Evolutionary conservation across 805 yeast genomes (phyloP).

Genomic region (Candida insectalens): DNA sequence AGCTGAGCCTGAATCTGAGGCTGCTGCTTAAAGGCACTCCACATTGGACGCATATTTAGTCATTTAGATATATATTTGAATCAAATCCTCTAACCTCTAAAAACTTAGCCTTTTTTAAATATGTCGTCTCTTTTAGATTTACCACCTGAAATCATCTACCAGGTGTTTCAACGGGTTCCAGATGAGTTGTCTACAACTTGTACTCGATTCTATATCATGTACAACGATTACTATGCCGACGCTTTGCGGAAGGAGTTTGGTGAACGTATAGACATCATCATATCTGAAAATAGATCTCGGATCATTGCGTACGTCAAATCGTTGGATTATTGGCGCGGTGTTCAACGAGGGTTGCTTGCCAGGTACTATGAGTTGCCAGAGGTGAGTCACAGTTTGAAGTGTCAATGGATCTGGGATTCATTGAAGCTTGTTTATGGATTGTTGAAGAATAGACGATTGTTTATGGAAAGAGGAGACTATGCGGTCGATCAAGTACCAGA

Average conservation of each 20-base stretch:
- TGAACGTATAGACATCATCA: conserved; percentile 14
- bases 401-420: conserved; percentile 35
- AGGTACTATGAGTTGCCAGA: conserved; percentile 13
- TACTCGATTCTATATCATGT: conserved; percentile 31
- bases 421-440: conserved; percentile 47
- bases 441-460: conserved; percentile 40
- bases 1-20: conserved; percentile 36
- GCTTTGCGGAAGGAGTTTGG: conserved; percentile 24
- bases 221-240: conserved; percentile 39
- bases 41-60: too few species aligned
- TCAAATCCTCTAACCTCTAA: too few species aligned
- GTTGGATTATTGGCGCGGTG: conserved; percentile 26
- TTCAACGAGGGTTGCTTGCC: conserved; percentile 17
- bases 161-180: conserved; percentile 20
- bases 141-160: conserved; percentile 20
- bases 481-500: conserved; percentile 36
- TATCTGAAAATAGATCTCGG: conserved; percentile 15
- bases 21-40: background rate
- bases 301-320: conserved; percentile 22
- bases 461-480: conserved; percentile 33
- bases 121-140: conserved; percentile 13
- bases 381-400: conserved; percentile 12
- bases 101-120: too few species aligned
- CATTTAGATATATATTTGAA: too few species aligned
- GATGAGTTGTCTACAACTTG: conserved; percentile 22